These are phyloP conservation scores for Globisporangium cylindrosporum DNA, from an alignment of 352 stramenopile genomes.

Conservation along the genomic window DNA sequence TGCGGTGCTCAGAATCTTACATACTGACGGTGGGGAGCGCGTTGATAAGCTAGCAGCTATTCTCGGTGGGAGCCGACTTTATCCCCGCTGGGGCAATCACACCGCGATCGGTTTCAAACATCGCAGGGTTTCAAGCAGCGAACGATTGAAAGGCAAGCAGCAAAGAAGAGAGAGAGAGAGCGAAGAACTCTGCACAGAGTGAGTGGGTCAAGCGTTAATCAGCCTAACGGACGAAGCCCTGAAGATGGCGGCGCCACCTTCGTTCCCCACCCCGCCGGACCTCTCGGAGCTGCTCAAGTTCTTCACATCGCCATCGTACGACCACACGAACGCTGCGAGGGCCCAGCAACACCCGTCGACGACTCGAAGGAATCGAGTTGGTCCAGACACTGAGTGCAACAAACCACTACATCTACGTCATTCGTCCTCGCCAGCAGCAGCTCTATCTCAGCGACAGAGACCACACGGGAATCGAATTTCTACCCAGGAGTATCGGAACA, in stretches of 20 bases:
- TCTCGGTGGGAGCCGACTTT: not conserved
- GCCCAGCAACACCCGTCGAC: not conserved
- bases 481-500: not conserved
- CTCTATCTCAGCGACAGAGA: not conserved
- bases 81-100: not conserved
- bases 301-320: slow-evolving; percentile 22
- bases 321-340: not conserved
- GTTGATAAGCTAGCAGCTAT: not conserved
- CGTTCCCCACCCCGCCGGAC: slow-evolving; percentile 38
- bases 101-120: not conserved
- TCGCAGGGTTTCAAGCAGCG: not conserved
- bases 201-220: not conserved
- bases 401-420: too few species aligned
- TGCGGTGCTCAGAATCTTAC: not conserved
- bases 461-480: not conserved
- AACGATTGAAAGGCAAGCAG: too few species aligned
- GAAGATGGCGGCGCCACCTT: slow-evolving; percentile 13
- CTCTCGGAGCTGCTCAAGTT: slow-evolving; percentile 48
- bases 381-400: not conserved
- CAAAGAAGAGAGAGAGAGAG: too few species aligned
- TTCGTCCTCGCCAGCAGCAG: not conserved
- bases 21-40: not conserved
- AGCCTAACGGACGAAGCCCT: not conserved
- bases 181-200: not conserved
- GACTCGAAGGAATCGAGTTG: not conserved